Base-by-base conservation (phyloP, 2,329 filamentous ascomycete species). In the Fusarium praegraminearum region DNA sequence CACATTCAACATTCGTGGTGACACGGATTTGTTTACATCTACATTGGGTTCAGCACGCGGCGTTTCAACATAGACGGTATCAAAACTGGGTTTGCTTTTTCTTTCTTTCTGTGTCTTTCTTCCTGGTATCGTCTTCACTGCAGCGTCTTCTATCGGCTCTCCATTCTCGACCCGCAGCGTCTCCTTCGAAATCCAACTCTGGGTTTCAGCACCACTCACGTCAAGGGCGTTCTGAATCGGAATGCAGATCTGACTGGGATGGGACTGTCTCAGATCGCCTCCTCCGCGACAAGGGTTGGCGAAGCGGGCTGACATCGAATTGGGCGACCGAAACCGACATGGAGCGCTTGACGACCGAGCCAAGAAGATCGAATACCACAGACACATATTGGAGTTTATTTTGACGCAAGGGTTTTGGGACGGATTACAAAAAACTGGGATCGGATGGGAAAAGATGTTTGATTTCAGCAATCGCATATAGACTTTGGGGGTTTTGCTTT, bases 31-130 rank as follows among this genome's bases (percentile, higher is more conserved):
- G 43, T 58, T 66, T 65, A 61, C 43, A 54, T 26, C 41, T 65
- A 47, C 43, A 57, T 46, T 52, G 72, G 58, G 55, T 59, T 73
- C 67, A 69, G 46, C 67, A 70, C 72, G 63, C 64, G 78, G 78
- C 77, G 78, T 79, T 79, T 62, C 65, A 76, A 57, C 57, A 77
- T 78, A 79, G 76, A 80, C 70, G 70, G 77, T 62, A 51, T 46
- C 60, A 68, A 62, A 50, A 57, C 62, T 50, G 47, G 62, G 73
- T 41, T 75, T 68, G 59, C 45, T 46, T 72, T 74, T 63, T 26
- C 15, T 51, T 52, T 52, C 49, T 61, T 68, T 57, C 45, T 57
- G 49, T 54, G 52, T 40, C 41, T 55, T 58, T 46, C 18, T 56
- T 58, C 35, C 22, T 55, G 41, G 52, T 10, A 16, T 36, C 41